Base-by-base conservation (phyloP, 2,329 filamentous ascomycete genomes). In the Sphaerulina vaccinii region DNA sequence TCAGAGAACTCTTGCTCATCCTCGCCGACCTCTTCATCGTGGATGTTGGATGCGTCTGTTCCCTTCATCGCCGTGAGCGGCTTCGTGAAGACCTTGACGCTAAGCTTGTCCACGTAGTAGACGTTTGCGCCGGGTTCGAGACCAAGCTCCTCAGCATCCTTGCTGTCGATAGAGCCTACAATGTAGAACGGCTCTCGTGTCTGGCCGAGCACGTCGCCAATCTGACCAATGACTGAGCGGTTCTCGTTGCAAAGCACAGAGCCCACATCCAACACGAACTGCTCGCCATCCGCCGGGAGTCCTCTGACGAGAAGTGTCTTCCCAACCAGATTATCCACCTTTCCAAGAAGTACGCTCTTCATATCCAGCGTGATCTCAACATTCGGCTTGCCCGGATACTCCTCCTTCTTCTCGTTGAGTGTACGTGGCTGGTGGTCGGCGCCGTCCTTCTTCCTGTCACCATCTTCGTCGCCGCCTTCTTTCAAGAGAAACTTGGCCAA, bases 1-100 rank as follows among this genome's bases (percentile, higher is more conserved):
- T 99, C 93, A 0, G 92, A 96, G 69, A 97, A 97, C 67, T 97
- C 93, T 62, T 90, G 81, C 68, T 97, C 92, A 32, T 95, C 88
- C 24, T 87, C 86, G 13, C 75, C 84, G 6, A 90, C 80, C 72
- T 97, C 92, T 69, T 99, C 93, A 61, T 97, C 93, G 70, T 96
- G 87, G 49, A 96, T 79, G 67, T 97, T 97, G 45, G 90, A 95
- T 7, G 93, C 92, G 70, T 99, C 93, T 8, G 90, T 93, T 54
- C 90, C 90, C 73, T 95, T 97, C 64, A 87, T 68, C 46, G 78
- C 80, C 70, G 86, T 87, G 51, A 97, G 75, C 5, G 86, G 83
- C 68, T 93, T 82, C 0, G 92, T 96, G 66, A 96, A 93, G 49
- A 96, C 89, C 62, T 87, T 95, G 0, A 80, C 84, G 35, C 90